Evolutionary conservation across 164 flowering plant species (phyloP).

Genomic region (Vitis riparia): DNA sequence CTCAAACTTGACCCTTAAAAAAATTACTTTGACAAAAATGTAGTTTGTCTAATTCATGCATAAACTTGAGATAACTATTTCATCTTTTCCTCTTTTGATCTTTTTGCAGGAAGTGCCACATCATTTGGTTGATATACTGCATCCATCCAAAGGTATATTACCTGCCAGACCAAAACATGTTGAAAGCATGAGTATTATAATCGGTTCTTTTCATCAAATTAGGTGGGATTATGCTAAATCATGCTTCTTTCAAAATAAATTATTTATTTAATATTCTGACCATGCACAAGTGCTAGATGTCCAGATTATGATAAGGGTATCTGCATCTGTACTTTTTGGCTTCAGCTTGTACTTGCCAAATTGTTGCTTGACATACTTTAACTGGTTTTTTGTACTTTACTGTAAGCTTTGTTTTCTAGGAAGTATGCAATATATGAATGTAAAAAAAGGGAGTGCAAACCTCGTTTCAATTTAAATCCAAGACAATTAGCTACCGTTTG

Average conservation of each 20-base stretch:
- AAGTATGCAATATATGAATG: background rate
- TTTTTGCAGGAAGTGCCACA: conserved; percentile 85
- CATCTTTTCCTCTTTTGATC: background rate
- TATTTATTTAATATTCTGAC: no score
- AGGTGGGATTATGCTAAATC: background rate
- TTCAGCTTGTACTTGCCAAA: background rate
- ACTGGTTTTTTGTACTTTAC: background rate
- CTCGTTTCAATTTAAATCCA: background rate
- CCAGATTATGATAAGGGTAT: background rate
- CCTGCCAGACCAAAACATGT: background rate
- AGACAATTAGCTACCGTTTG: background rate
- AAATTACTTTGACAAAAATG: background rate
- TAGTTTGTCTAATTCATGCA: background rate
- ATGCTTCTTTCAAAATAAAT: background rate
- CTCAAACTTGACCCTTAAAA: background rate
- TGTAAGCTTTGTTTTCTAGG: background rate
- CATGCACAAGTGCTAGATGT: background rate
- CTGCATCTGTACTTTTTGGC: background rate
- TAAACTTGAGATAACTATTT: background rate
- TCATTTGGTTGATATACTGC: conserved; percentile 83
- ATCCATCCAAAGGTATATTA: conserved; percentile 79
- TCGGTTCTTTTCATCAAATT: background rate
- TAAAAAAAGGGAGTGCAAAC: background rate
- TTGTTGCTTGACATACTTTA: background rate
- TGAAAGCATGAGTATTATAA: background rate